Evolutionary conservation across 176 grass and related monocot species (phyloP).

Genomic region (Bothriochloa decipiens): DNA sequence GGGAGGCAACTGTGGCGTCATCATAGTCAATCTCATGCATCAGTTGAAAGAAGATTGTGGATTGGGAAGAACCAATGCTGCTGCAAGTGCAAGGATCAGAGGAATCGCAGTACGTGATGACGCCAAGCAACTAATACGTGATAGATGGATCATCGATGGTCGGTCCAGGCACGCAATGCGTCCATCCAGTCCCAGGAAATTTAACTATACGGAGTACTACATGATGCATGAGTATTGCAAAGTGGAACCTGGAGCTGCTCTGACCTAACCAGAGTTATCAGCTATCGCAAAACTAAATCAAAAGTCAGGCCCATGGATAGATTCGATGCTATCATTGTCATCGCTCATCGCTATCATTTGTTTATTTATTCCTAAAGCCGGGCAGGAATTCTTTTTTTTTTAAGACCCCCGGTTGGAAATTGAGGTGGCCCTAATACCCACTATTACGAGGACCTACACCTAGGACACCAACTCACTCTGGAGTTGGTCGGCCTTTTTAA

Average conservation of each 20-base stretch:
- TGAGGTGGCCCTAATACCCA: no score
- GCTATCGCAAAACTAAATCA: background rate
- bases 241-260: no score
- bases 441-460: no score
- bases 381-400: no score
- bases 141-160: background rate
- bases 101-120: constrained; percentile 1
- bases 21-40: background rate
- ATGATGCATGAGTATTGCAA: background rate
- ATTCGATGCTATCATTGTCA: no score
- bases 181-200: background rate
- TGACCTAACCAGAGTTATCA: background rate
- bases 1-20: background rate
- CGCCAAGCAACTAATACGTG: background rate
- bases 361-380: background rate
- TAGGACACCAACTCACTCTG: no score
- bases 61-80: constrained; percentile 48
- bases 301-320: background rate
- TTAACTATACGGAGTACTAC: background rate
- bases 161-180: background rate
- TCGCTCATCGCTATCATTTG: background rate
- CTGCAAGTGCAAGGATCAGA: background rate
- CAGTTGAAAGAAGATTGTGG: background rate
- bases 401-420: no score
- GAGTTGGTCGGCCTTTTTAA: no score